phyloP scores from a whole-genome alignment of 345 rosid species.

The Brassica juncea region DNA sequence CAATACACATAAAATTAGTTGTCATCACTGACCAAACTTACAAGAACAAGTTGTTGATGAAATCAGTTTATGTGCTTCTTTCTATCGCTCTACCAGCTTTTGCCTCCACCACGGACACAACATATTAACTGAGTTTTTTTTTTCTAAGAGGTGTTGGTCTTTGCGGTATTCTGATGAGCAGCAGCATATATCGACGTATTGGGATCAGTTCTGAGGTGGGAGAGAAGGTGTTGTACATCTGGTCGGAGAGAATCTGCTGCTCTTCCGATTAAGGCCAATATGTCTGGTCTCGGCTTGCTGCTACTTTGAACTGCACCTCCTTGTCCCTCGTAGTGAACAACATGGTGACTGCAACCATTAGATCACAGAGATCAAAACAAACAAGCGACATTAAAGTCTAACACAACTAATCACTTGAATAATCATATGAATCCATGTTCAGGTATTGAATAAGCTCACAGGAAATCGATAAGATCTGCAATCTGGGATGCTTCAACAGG shows the following conservation, averaged over 20 bases:
- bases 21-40: not conserved
- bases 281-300: conserved; percentile 85
- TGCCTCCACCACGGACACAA: not conserved
- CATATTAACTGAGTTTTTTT: not conserved
- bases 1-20: not conserved
- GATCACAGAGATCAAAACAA: not conserved
- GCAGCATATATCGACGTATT: conserved; percentile 83
- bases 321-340: conserved; percentile 90
- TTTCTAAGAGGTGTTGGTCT: conserved; percentile 34
- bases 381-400: not conserved
- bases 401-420: not conserved
- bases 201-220: conserved; percentile 76
- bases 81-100: conserved; percentile 7
- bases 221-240: conserved; percentile 81
- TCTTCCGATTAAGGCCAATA: conserved; percentile 65
- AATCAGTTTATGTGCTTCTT: not conserved
- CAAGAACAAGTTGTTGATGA: not conserved
- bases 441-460: conserved; percentile 51
- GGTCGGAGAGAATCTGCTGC: conserved; percentile 74
- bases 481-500: conserved; percentile 84
- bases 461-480: conserved; percentile 78
- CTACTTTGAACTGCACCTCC: conserved; percentile 87
- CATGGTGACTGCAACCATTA: conserved; percentile 66
- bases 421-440: not conserved
- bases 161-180: conserved; percentile 69